phyloP scores from a whole-genome alignment of 2,329 filamentous ascomycete genomes.

The Penicillium psychrosexuale region DNA sequence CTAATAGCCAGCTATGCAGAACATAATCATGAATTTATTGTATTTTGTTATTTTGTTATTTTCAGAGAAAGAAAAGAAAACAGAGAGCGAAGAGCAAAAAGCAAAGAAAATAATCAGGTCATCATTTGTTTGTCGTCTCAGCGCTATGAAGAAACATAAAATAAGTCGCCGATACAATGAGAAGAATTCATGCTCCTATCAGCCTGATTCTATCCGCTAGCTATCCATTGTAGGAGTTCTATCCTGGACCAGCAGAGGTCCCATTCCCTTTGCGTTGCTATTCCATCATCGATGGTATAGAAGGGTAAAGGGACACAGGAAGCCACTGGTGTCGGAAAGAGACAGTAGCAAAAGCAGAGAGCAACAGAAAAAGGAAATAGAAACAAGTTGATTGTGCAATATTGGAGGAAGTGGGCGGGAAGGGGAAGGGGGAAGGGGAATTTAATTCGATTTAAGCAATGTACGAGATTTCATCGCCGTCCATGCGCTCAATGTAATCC shows the following conservation, averaged over 20 bases:
- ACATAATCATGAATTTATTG: background rate
- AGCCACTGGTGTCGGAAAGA: background rate
- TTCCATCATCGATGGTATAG: background rate
- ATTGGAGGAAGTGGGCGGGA: background rate
- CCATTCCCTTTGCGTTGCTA: background rate
- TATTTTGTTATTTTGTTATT: background rate
- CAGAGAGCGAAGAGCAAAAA: background rate
- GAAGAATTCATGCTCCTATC: slow-evolving; percentile 13
- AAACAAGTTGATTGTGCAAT: slow-evolving; percentile 10
- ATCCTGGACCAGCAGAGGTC: background rate
- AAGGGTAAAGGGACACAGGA: background rate
- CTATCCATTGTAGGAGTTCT: background rate
- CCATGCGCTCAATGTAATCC: slow-evolving; percentile 93
- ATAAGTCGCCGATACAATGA: slow-evolving; percentile 19
- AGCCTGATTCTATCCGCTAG: slow-evolving; percentile 7
- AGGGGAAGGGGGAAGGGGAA: background rate
- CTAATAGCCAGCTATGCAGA: background rate
- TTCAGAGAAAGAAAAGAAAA: background rate
- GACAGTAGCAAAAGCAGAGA: background rate
- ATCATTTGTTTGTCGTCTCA: slow-evolving; percentile 30
- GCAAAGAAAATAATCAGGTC: slow-evolving; percentile 17
- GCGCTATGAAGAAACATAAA: slow-evolving; percentile 28
- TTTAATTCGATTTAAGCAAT: slow-evolving; percentile 62
- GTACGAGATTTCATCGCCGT: slow-evolving; percentile 92
- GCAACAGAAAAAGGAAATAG: slow-evolving; percentile 6